phyloP scores from a whole-genome alignment of 768 basidiomycete genomes.

The Mycena haematopus region DNA sequence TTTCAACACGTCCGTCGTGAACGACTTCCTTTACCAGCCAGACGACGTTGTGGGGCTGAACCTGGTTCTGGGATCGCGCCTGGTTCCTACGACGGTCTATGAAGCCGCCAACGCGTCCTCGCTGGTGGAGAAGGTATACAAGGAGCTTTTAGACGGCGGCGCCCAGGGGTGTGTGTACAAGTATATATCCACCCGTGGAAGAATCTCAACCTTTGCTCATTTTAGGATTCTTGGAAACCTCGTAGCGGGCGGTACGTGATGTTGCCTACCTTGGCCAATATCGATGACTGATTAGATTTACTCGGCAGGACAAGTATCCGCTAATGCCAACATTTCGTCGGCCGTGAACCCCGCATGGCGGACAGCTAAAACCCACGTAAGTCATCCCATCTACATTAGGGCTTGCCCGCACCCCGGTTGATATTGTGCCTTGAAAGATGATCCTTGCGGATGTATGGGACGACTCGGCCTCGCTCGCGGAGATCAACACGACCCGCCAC shows the following conservation, averaged over 20 bases:
- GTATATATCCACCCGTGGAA: too few relatives aligned
- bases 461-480: conserved; percentile 23
- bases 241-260: conserved; percentile 31
- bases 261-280: background rate
- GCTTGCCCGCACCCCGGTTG: background rate
- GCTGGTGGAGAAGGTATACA: conserved; percentile 5
- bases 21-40: conserved; percentile 17
- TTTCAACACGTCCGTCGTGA: conserved; percentile 6
- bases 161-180: conserved; percentile 12
- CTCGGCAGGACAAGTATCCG: conserved; percentile 38
- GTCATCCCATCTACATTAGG: conserved; percentile 11
- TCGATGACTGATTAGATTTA: too few relatives aligned
- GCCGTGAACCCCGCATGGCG: conserved; percentile 45
- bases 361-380: conserved; percentile 43
- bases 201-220: background rate
- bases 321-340: conserved; percentile 38
- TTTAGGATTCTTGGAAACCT: conserved; percentile 30
- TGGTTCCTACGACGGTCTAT: conserved; percentile 28
- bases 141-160: conserved; percentile 31
- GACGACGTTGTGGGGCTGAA: conserved; percentile 26
- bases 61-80: conserved; percentile 27
- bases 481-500: conserved; percentile 30
- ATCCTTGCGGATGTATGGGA: conserved; percentile 26
- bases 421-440: conserved; percentile 13
- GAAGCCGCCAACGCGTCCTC: conserved; percentile 15